Evolutionary conservation across 345 rosid genomes (phyloP).

Genomic region (Ceriops zippeliana): DNA sequence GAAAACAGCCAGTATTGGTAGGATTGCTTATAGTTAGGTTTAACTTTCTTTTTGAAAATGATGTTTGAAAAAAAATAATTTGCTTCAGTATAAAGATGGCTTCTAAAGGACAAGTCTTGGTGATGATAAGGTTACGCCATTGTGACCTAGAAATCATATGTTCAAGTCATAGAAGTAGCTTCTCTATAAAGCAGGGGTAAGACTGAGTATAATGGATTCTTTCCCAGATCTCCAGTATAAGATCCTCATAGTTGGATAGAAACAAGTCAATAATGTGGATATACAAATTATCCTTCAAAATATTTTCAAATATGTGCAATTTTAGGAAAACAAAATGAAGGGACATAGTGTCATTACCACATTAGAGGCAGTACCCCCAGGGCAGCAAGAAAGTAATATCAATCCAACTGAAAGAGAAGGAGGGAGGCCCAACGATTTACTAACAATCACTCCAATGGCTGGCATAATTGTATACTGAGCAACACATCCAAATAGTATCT

Average conservation of each 20-base stretch:
- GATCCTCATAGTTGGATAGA: background rate
- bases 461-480: slow-evolving; percentile 75
- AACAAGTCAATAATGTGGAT: background rate
- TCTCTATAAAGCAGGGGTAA: too few species aligned
- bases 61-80: background rate
- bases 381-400: slow-evolving; percentile 59
- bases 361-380: slow-evolving; percentile 71
- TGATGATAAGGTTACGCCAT: too few species aligned
- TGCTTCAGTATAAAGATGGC: too few species aligned
- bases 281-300: background rate
- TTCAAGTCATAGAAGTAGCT: too few species aligned
- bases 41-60: background rate
- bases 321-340: background rate
- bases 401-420: slow-evolving; percentile 65
- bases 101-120: too few species aligned
- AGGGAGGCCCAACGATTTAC: slow-evolving; percentile 53
- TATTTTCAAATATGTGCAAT: background rate
- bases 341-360: slow-evolving; percentile 45
- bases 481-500: slow-evolving; percentile 62
- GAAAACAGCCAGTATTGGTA: background rate
- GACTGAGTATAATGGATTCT: too few species aligned
- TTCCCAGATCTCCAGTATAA: too few species aligned
- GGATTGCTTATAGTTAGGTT: too few species aligned
- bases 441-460: slow-evolving; percentile 34
- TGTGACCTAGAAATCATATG: too few species aligned